Base-by-base conservation (phyloP, 495 filamentous ascomycete species). In the Aspergillus avenaceus region DNA sequence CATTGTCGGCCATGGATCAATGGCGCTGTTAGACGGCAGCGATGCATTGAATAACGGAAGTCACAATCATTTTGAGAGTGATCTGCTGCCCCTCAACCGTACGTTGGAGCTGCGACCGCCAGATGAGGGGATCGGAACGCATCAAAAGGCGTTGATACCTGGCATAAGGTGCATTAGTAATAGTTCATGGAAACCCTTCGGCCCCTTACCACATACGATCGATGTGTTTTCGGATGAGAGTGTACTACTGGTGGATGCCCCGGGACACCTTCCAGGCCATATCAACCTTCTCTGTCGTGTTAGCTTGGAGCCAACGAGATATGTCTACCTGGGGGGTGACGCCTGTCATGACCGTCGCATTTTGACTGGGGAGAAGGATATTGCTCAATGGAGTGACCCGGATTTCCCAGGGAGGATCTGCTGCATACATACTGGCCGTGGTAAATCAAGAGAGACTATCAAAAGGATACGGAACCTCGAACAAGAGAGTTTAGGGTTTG, bases 261-360 rank as follows among this genome's bases (percentile, higher is more conserved):
- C 76, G 3, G 74, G 75, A 2, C 75, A 80, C 52, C 47, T 77
- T 5, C 62, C 66, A 12, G 74, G 73, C 0, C 75, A 80, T 47
- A 60, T 76, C 28, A 78, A 77, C 47, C 58, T 77, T 11, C 66
- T 80, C 4, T 64, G 55, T 8, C 64, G 67, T 0, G 38, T 61
- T 1, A 31, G 2, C 2, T 8, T 31, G 2, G 55, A 44, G 0
- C 46, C 58, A 2, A 34, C 25, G 9, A n/a, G 41, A 24, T 72
- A 60, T 23, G 59, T 76, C 8, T 77, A 75, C 43, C 61, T 80
- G 0, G 74, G 60, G 13, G 75, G 70, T 1, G 75, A 78, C 58
- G 67, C 71, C 37, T 76, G 70, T 40, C 76, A 78, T 49, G 69
- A 80, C 47, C 46, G 54, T 2, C 58, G 74, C 18, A 61, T 78